Evolutionary conservation across 768 basidiomycete genomes (phyloP).

Genomic region (Trametes gibbosa): DNA sequence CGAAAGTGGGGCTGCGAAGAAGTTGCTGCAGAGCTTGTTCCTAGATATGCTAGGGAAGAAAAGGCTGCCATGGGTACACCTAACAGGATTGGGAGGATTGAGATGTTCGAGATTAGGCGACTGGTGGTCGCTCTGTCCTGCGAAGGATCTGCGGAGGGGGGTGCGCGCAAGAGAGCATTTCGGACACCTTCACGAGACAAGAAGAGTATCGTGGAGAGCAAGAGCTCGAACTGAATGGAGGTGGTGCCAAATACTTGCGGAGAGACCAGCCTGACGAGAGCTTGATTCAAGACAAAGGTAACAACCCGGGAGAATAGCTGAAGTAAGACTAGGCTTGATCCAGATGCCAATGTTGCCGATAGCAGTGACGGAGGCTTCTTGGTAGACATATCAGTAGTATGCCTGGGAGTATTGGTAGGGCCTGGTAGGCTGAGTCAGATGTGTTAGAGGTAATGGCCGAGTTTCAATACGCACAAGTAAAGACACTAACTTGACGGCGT

Average conservation of each 20-base stretch:
- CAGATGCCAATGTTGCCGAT: constrained; percentile 43
- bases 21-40: constrained; percentile 51
- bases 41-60: constrained; percentile 52
- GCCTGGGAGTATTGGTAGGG: too few relatives aligned
- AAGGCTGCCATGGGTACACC: constrained; percentile 64
- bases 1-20: constrained; percentile 62
- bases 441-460: too few relatives aligned
- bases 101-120: constrained; percentile 42
- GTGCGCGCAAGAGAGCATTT: constrained; percentile 73
- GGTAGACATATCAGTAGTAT: too few relatives aligned
- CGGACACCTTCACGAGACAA: constrained; percentile 92
- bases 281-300: constrained; percentile 89
- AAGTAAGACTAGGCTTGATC: constrained; percentile 73
- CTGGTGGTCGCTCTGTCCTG: neutral
- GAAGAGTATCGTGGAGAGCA: constrained; percentile 88
- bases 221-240: constrained; percentile 90
- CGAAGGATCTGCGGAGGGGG: constrained; percentile 13
- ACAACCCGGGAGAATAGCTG: constrained; percentile 82
- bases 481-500: too few relatives aligned
- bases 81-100: constrained; percentile 63
- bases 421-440: too few relatives aligned
- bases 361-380: constrained; percentile 10
- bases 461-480: too few relatives aligned
- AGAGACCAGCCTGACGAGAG: constrained; percentile 76
- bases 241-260: constrained; percentile 88